Percentiles rank a stretch among this genome's conserved stretches.
Evolutionary conservation across 768 basidiomycete genomes (phyloP).

Genomic region (Amanita pallidorosea): DNA sequence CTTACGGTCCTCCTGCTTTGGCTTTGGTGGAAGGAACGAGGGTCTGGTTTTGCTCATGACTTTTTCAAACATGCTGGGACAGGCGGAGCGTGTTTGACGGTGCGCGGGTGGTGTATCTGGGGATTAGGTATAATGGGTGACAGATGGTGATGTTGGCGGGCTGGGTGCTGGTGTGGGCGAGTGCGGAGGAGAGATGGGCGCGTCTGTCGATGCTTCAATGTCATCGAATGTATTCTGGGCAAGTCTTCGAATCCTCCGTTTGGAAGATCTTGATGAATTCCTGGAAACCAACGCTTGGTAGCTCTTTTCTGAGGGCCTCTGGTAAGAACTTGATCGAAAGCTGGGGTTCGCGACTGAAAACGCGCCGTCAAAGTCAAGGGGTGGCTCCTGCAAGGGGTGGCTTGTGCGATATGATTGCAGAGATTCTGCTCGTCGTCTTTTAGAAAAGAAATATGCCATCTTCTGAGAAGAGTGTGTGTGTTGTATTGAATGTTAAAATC

Average conservation of each 20-base stretch:
- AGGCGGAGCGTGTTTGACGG: slow-evolving; percentile 39
- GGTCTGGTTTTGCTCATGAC: slow-evolving; percentile 82
- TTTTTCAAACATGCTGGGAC: slow-evolving; percentile 67
- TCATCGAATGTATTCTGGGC: slow-evolving; percentile 2
- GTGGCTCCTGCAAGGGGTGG: neutral
- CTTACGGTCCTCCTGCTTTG: slow-evolving; percentile 63
- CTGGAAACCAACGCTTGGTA: slow-evolving; percentile 20
- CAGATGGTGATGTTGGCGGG: neutral
- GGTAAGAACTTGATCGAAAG: slow-evolving; percentile 43
- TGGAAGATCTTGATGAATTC: neutral
- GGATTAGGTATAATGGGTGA: too few relatives aligned
- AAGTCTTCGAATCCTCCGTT: neutral
- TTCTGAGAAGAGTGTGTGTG: too few relatives aligned
- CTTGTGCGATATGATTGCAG: slow-evolving; percentile 64
- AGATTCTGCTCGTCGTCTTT: slow-evolving; percentile 75
- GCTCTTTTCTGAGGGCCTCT: slow-evolving; percentile 50
- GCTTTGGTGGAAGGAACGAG: slow-evolving; percentile 75
- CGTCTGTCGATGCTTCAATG: slow-evolving; percentile 12
- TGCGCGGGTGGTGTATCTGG: slow-evolving; percentile 26
- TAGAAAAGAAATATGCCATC: too few relatives aligned
- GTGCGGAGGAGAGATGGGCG: slow-evolving; percentile 8
- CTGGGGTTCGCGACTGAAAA: slow-evolving; percentile 50
- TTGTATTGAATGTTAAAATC: too few relatives aligned
- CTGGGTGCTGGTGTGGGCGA: slow-evolving; percentile 16
- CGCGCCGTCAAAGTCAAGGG: slow-evolving; percentile 47